These are phyloP conservation scores for Rubroboletus pulcherrimus DNA, from an alignment of 768 basidiomycete genomes.

Conservation along the genomic window DNA sequence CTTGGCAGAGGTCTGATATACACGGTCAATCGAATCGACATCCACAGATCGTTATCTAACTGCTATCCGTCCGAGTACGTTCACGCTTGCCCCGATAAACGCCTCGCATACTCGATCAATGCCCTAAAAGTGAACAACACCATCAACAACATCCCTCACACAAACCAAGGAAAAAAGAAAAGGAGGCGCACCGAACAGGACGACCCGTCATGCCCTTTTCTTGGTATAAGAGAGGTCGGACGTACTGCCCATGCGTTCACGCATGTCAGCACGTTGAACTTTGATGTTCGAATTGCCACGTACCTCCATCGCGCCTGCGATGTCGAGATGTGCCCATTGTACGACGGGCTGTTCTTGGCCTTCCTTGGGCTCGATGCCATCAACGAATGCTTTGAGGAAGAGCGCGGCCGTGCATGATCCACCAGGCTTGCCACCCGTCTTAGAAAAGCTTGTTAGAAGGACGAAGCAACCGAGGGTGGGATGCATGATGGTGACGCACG, in stretches of 20 bases:
- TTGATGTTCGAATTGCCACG: conserved; percentile 19
- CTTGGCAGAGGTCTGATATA: not conserved
- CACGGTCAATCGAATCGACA: not conserved
- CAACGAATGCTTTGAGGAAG: conserved; percentile 81
- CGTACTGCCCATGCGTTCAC: conserved; percentile 34
- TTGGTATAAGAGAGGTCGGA: conserved; percentile 55
- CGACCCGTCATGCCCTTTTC: conserved; percentile 78
- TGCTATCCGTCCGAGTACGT: not conserved
- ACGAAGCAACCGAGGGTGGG: not conserved
- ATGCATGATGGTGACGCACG: conserved; percentile 1
- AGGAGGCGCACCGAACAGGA: conserved; percentile 61
- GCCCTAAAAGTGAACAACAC: conserved; percentile 18
- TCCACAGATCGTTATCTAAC: not conserved
- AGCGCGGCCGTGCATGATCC: conserved; percentile 81
- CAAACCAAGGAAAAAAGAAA: not conserved
- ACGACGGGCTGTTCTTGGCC: conserved; percentile 50
- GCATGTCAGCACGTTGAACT: not conserved
- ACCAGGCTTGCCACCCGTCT: conserved; percentile 71
- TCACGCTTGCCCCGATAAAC: conserved; percentile 23
- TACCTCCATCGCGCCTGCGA: conserved; percentile 75
- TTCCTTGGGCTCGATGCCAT: conserved; percentile 64
- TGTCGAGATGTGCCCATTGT: conserved; percentile 88
- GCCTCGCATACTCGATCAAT: conserved; percentile 31
- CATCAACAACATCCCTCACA: not conserved
- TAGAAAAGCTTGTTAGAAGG: conserved; percentile 1